A percentile compares a stretch with the other conserved stretches of the same genome.
These are phyloP conservation scores for Trichoderma sp. DNA, from an alignment of 2,329 filamentous ascomycete species.

Conservation along the genomic window DNA sequence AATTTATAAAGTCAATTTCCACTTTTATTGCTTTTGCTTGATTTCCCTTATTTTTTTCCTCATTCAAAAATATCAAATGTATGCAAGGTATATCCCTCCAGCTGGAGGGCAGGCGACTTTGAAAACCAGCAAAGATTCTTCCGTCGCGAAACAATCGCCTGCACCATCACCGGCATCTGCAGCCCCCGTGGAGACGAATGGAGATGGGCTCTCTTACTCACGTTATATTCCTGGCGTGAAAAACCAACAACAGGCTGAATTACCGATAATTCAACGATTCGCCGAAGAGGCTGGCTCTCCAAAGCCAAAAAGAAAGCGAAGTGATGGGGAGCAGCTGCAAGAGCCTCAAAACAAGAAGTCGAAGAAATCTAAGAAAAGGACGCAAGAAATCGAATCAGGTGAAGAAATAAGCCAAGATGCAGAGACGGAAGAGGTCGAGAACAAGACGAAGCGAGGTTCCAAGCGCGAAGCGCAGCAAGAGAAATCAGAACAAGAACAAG, in stretches of 20 bases:
- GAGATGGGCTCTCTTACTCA: slow-evolving; percentile 35
- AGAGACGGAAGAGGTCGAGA: slow-evolving; percentile 25
- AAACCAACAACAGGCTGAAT: slow-evolving; percentile 10
- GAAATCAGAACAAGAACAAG: slow-evolving; percentile 22
- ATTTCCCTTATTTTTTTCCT: neutral
- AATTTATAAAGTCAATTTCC: slow-evolving; percentile 22
- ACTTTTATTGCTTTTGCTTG: neutral
- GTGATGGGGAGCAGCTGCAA: slow-evolving; percentile 29
- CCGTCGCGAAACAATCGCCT: slow-evolving; percentile 3
- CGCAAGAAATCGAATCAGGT: slow-evolving; percentile 6
- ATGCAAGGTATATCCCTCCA: slow-evolving; percentile 43
- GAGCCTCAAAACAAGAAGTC: slow-evolving; percentile 36
- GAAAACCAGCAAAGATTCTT: neutral
- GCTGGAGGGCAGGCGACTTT: slow-evolving; percentile 25
- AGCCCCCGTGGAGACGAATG: slow-evolving; percentile 8
- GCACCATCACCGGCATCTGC: slow-evolving; percentile 6
- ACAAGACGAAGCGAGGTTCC: neutral
- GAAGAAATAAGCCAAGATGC: slow-evolving; percentile 18
- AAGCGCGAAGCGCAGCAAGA: slow-evolving; percentile 23
- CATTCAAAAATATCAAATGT: slow-evolving; percentile 30
- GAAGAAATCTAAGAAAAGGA: slow-evolving; percentile 27
- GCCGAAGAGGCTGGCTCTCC: slow-evolving; percentile 29
- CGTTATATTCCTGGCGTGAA: slow-evolving; percentile 41
- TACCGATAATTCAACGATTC: slow-evolving; percentile 27
- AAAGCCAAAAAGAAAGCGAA: slow-evolving; percentile 38